phyloP scores from a whole-genome alignment of 73 alveolate genomes.

The Stentor roeselii region DNA sequence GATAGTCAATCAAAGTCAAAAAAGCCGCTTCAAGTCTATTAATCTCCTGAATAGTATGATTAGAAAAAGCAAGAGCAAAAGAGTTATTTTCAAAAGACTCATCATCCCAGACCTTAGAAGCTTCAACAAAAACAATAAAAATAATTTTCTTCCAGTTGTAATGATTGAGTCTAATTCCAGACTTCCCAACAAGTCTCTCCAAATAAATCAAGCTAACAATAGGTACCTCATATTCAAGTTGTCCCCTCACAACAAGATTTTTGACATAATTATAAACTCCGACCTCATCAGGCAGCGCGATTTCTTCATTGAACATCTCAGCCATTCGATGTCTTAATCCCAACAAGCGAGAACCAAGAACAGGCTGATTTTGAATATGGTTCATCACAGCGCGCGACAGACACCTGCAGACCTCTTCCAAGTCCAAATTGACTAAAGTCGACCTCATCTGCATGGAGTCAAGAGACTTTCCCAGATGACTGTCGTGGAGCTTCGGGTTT shows the following conservation, averaged over 20 bases:
- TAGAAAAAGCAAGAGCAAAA: conserved; percentile 93
- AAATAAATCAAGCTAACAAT: conserved; percentile 85
- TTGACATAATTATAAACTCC: conserved; percentile 87
- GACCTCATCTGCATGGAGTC: conserved; percentile 52
- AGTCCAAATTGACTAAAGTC: conserved; percentile 53
- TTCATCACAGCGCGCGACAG: conserved; percentile 19
- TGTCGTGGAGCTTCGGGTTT: conserved; percentile 26
- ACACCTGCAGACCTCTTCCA: conserved; percentile 58
- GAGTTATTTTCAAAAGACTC: conserved; percentile 95
- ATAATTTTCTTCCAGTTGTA: conserved; percentile 93
- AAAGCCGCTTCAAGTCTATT: conserved; percentile 86
- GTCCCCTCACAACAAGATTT: conserved; percentile 83
- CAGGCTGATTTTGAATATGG: conserved; percentile 17
- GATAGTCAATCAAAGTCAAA: conserved; percentile 82
- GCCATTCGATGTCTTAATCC: background rate
- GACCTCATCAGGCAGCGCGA: conserved; percentile 37
- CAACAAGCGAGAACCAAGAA: background rate
- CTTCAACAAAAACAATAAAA: conserved; percentile 74
- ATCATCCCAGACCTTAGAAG: conserved; percentile 97
- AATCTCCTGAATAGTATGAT: conserved; percentile 80
- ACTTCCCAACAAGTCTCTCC: conserved; percentile 85
- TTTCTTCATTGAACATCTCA: conserved; percentile 1
- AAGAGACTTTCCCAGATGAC: conserved; percentile 42
- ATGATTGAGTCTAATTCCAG: conserved; percentile 82
- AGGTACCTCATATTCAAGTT: conserved; percentile 95